These are phyloP conservation scores for Ophiostoma novo-ulmi DNA, from an alignment of 2,329 filamentous ascomycete genomes.

Conservation along the genomic window DNA sequence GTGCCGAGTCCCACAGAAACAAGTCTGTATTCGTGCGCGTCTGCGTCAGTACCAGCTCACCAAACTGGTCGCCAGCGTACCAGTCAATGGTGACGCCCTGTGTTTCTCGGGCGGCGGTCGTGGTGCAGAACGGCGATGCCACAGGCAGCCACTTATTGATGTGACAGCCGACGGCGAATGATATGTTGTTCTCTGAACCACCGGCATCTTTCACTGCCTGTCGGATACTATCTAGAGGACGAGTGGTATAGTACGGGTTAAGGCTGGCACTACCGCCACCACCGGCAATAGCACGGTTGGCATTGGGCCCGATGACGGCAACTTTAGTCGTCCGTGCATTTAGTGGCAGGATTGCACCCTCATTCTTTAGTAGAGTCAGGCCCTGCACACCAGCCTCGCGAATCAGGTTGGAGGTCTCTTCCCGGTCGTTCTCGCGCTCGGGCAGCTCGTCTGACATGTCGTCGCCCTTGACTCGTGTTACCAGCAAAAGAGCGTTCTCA, in stretches of 20 bases:
- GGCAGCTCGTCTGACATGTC: not conserved
- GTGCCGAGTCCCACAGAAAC: not conserved
- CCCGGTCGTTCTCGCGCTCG: not conserved
- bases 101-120: conserved; percentile 45
- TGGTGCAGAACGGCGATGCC: conserved; percentile 54
- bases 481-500: not conserved
- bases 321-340: conserved; percentile 47
- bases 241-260: conserved; percentile 63
- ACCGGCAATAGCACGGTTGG: conserved; percentile 61
- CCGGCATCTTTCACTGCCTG: not conserved
- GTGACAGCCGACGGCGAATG: conserved; percentile 48
- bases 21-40: not conserved
- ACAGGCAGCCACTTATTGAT: conserved; percentile 62
- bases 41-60: not conserved
- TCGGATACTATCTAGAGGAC: conserved; percentile 59
- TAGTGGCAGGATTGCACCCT: not conserved
- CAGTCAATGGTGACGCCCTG: conserved; percentile 61
- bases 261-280: conserved; percentile 64
- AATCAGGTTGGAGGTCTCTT: not conserved
- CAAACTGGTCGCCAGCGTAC: conserved; percentile 58
- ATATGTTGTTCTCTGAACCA: not conserved
- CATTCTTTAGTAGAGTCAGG: not conserved
- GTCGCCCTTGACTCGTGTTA: not conserved
- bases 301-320: conserved; percentile 63
- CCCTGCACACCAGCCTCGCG: not conserved